Conservation (phyloP, 2,329 filamentous ascomycete species). For the Cadophora sp. region DNA sequence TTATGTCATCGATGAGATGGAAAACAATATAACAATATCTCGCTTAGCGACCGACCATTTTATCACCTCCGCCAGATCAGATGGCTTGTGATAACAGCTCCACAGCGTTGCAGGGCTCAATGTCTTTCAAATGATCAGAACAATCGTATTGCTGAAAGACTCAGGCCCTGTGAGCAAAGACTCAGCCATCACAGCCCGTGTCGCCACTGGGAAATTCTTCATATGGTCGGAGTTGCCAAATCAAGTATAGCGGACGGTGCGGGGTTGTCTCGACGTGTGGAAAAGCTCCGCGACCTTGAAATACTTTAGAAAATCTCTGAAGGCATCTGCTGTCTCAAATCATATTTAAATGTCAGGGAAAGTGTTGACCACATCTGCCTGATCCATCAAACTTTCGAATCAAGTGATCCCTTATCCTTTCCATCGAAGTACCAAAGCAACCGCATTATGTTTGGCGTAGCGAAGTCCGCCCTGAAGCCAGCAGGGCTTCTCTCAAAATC, state of each 20-base stretch:
- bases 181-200: neutral
- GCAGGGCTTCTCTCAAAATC: slow-evolving; percentile 37
- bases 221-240: neutral
- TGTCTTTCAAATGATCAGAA: neutral
- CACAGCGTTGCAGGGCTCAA: neutral
- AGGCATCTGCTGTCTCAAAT: neutral
- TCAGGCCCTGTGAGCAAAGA: neutral
- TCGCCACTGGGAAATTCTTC: neutral
- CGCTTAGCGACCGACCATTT: neutral
- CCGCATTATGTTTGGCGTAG: slow-evolving; percentile 29
- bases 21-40: neutral
- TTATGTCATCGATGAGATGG: neutral
- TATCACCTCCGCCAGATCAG: neutral
- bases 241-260: neutral
- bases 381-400: neutral
- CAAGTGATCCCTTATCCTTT: neutral
- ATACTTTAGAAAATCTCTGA: neutral
- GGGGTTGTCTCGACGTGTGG: neutral
- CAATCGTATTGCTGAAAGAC: neutral
- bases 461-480: slow-evolving; percentile 16
- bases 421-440: neutral
- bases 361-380: neutral
- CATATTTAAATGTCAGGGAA: neutral
- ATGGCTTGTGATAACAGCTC: neutral
- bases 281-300: neutral